Evolutionary conservation across 441 rosid species (phyloP), one percentile per base, ranked within the genome.

Genomic region (Arabidopsis lyrata): DNA sequence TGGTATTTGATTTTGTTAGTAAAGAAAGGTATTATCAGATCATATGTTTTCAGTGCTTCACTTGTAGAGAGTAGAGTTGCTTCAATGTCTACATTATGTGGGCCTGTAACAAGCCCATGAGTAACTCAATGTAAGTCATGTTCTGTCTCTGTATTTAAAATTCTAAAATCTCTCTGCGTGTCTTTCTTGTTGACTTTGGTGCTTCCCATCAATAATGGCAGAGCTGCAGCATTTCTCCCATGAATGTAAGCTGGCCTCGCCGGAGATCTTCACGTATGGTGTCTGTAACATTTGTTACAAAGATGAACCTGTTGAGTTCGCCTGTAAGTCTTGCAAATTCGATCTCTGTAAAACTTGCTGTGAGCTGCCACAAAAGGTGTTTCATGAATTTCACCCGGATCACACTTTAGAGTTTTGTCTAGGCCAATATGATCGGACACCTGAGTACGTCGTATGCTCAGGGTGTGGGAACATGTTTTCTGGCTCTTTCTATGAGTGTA

Each of bases 261-360:
- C 48, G 2, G n/a, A 70, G 22, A n/a, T 6, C 2, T 3, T 47
- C 0, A 12, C 22, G 0, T 10, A 59, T 0, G 59, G 74, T 13
- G 11, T 48, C 3, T 70, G 74, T 49, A 35, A 60, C 74, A 20
- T 44, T 0, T 70, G 74, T 13, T 35, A 0, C 58, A 47, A 59
- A 44, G 74, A 70, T 15, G 20, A 58, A 29, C 18, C 66, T 6
- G 48, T 70, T 0, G 24, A 9, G 4, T 60, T 3, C 7, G 3
- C 66, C 0, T 70, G 74, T 12, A 2, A 20, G 0, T 1, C 10
- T n/a, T 70, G 66, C 6, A 59, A 59, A 4, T 70, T 58, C 13
- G 58, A 70, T 34, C 66, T 58, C 0, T 70, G 74, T 22, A 14
- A 22, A 36, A 0, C 36, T 35, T 70, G 66, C 38, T 42, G 38